Conservation (phyloP, 2,329 filamentous ascomycete genomes). For the Calonectria leucothoes region DNA sequence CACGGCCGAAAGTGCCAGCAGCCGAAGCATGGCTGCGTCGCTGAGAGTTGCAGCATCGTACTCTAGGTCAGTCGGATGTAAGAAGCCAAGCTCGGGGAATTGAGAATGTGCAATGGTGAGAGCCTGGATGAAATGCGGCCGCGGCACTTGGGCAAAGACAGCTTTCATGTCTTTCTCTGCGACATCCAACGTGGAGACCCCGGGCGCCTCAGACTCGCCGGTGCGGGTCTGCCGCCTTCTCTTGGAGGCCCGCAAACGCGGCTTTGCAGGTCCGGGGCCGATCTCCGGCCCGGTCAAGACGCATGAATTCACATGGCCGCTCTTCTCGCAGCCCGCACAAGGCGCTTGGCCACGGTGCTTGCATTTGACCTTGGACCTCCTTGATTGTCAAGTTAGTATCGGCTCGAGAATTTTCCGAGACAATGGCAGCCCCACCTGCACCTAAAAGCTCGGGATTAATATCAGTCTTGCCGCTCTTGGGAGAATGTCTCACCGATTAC, state of each 20-base stretch:
- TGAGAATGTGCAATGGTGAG: slow-evolving; percentile 33
- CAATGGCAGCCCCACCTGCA: slow-evolving; percentile 33
- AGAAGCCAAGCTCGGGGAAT: slow-evolving; percentile 39
- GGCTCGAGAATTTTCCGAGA: not conserved
- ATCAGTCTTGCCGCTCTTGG: not conserved
- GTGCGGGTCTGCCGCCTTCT: slow-evolving; percentile 11
- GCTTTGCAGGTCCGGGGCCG: not conserved
- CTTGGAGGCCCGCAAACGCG: slow-evolving; percentile 19
- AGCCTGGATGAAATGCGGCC: slow-evolving; percentile 20
- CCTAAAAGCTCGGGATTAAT: not conserved
- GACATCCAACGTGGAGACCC: not conserved
- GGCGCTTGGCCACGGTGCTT: slow-evolving; percentile 38
- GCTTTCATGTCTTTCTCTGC: slow-evolving; percentile 14
- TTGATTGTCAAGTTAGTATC: slow-evolving; percentile 4
- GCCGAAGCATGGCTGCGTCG: slow-evolving; percentile 25
- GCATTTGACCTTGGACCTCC: slow-evolving; percentile 41
- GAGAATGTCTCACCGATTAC: slow-evolving; percentile 30
- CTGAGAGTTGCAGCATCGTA: slow-evolving; percentile 23
- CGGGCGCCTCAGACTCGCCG: not conserved
- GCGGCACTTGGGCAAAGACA: slow-evolving; percentile 12
- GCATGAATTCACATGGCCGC: slow-evolving; percentile 27
- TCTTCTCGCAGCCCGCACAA: slow-evolving; percentile 38
- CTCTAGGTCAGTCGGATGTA: slow-evolving; percentile 39
- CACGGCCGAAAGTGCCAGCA: slow-evolving; percentile 29
- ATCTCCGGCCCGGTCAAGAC: slow-evolving; percentile 30